Percentiles rank a stretch among this genome's conserved stretches.
Conservation (phyloP, 2,329 filamentous ascomycete genomes). For the Phaeosphaeriaceae sp. region DNA sequence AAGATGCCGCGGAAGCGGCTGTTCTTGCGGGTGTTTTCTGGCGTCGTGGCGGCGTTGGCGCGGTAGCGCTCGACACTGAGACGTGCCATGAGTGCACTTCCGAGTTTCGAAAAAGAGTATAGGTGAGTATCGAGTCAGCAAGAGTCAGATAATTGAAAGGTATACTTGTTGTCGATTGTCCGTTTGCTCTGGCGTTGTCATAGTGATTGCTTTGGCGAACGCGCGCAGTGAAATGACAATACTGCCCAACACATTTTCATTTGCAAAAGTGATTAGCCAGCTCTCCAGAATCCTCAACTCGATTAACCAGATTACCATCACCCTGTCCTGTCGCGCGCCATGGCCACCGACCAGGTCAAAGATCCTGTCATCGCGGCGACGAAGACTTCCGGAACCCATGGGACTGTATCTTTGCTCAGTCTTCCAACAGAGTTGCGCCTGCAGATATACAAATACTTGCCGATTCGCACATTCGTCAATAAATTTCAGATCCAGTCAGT, state of each 20-base stretch:
- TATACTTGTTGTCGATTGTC: neutral
- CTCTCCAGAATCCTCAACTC: too few relatives aligned
- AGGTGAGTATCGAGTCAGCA: neutral
- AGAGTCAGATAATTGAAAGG: too few relatives aligned
- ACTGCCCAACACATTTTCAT: neutral
- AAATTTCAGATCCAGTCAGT: neutral
- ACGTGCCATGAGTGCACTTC: slow-evolving; percentile 10
- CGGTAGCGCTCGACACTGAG: slow-evolving; percentile 14
- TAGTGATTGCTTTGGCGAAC: slow-evolving; percentile 3
- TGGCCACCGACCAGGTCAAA: neutral
- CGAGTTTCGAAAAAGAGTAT: neutral
- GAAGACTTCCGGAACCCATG: neutral
- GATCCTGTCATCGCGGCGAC: neutral
- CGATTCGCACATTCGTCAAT: neutral
- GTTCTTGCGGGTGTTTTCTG: slow-evolving; percentile 9
- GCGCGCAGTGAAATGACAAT: neutral
- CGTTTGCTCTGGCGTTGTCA: slow-evolving; percentile 3
- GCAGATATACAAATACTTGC: neutral
- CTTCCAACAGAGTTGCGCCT: neutral
- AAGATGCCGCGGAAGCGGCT: slow-evolving; percentile 18
- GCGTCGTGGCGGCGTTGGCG: slow-evolving; percentile 10
- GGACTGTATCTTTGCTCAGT: neutral
- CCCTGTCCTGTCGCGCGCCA: neutral
- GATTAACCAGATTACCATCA: too few relatives aligned
- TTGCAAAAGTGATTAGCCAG: neutral